Conservation (phyloP, 257 asterid genomes). For the Salvia splendens region DNA sequence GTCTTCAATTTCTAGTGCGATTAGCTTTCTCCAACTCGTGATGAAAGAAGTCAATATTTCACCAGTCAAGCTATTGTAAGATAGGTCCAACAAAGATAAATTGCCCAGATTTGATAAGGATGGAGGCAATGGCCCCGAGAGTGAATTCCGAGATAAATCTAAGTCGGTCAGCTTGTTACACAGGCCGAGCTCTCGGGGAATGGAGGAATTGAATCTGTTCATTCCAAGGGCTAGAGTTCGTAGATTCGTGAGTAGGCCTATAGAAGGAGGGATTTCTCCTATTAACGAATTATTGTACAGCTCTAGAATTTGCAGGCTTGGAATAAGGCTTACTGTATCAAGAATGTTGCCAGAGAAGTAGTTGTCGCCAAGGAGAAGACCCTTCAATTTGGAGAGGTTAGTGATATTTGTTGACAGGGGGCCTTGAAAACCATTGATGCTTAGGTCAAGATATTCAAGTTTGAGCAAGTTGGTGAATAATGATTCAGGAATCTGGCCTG, state of each 20-base stretch:
- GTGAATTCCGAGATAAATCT: too few relatives aligned
- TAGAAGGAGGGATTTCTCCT: constrained; percentile 33
- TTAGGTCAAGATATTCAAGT: constrained; percentile 59
- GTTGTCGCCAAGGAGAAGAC: too few relatives aligned
- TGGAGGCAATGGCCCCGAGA: too few relatives aligned
- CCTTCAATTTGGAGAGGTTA: too few relatives aligned
- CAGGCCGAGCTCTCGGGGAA: constrained; percentile 15
- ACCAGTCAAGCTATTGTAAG: constrained; percentile 64
- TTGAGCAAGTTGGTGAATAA: constrained; percentile 46
- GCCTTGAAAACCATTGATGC: constrained; percentile 54
- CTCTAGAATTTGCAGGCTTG: constrained; percentile 45
- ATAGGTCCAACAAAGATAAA: constrained; percentile 54
- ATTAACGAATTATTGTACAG: constrained; percentile 54
- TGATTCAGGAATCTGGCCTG: constrained; percentile 61
- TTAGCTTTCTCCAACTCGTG: neutral
- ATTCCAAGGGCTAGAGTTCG: too few relatives aligned
- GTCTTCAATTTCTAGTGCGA: too few relatives aligned
- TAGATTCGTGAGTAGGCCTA: too few relatives aligned
- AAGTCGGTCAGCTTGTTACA: too few relatives aligned
- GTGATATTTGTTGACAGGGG: neutral
- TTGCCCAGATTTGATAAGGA: constrained; percentile 51
- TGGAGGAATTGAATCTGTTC: too few relatives aligned
- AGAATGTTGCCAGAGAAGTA: too few relatives aligned
- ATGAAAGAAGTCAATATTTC: constrained; percentile 46
- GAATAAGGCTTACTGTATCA: constrained; percentile 34